Evolutionary conservation across 1,284 basidiomycete genomes (phyloP), one percentile per base, ranked within the genome.

Genomic region (Athelia sp.): DNA sequence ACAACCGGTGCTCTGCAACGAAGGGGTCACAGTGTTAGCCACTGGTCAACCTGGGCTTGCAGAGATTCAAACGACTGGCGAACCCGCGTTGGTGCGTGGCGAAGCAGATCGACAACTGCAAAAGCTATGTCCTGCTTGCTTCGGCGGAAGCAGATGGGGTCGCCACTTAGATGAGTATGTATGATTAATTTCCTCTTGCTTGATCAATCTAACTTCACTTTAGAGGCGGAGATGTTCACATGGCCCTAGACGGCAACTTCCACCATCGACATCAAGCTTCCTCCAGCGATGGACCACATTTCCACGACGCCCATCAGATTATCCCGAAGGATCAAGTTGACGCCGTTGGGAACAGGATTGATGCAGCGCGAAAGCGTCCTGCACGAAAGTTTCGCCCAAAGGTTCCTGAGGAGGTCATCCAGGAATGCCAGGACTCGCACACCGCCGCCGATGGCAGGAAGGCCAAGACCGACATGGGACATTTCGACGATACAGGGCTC

Each of bases 341-440:
- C 43, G 46, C 32, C 3, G 46, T 51, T 31, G 50, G 50, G 1
- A n/a, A 34, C 13, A 46, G 40, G 15, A 18, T 51, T 24, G 50
- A 40, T 4, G 17, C 9, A 15, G 50, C 40, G 15, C 13, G 40
- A 17, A 17, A 21, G 1, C 23, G 32, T 14, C 13, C 35, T 6
- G 1, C 50, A 14, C 15, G 29, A 23, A 10, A 2, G 14, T 24
- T 15, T 3, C 10, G 2, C 14, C 2, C 46, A 4, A 18, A 18
- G 40, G 46, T 54, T 19, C 51, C 47, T 15, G 50, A 52, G 15
- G 43, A 43, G 21, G 48, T 45, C 15, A 35, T 59, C 6, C 51
- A 59, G 35, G 53, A 40, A 8, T 59, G 58, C 45, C 35, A 54
- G 26, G 38, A 47, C 4, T 50, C 53, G 0, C 55, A 58, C 42